A percentile compares a stretch with the other conserved stretches of the same genome.
These are phyloP conservation scores for Papiliotrema fonsecae DNA, from an alignment of 1,284 basidiomycete species.

Conservation along the genomic window DNA sequence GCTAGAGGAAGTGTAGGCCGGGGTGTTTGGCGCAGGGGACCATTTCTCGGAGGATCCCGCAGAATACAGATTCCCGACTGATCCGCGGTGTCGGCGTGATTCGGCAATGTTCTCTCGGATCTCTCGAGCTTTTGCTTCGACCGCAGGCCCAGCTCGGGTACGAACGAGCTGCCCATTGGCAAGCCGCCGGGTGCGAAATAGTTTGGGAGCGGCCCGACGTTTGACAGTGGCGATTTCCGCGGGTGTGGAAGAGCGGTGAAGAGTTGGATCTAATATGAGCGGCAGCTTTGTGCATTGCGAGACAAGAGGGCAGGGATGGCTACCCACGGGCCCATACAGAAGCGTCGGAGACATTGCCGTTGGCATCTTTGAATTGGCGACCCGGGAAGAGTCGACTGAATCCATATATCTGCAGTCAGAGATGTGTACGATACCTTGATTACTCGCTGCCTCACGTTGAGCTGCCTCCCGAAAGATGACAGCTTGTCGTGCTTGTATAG, in stretches of 20 bases:
- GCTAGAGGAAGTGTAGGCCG: neutral
- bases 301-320: neutral
- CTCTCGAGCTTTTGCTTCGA: constrained; percentile 29
- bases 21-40: neutral
- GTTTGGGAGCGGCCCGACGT: constrained; percentile 39
- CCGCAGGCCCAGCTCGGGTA: constrained; percentile 29
- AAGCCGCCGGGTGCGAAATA: constrained; percentile 36
- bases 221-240: constrained; percentile 30
- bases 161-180: constrained; percentile 36
- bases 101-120: constrained; percentile 26
- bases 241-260: constrained; percentile 32
- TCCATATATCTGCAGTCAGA: constrained; percentile 36
- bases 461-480: constrained; percentile 38
- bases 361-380: constrained; percentile 38
- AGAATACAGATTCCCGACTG: neutral
- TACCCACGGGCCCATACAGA: constrained; percentile 42
- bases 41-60: neutral
- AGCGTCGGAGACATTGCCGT: constrained; percentile 37
- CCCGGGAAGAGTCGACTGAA: constrained; percentile 39
- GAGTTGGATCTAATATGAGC: constrained; percentile 25
- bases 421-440: neutral
- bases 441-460: constrained; percentile 26
- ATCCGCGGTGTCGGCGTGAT: constrained; percentile 7
- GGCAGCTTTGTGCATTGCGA: neutral
- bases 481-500: constrained; percentile 45